These are phyloP conservation scores for Platismatia glauca DNA, from an alignment of 495 filamentous ascomycete genomes.

Conservation along the genomic window DNA sequence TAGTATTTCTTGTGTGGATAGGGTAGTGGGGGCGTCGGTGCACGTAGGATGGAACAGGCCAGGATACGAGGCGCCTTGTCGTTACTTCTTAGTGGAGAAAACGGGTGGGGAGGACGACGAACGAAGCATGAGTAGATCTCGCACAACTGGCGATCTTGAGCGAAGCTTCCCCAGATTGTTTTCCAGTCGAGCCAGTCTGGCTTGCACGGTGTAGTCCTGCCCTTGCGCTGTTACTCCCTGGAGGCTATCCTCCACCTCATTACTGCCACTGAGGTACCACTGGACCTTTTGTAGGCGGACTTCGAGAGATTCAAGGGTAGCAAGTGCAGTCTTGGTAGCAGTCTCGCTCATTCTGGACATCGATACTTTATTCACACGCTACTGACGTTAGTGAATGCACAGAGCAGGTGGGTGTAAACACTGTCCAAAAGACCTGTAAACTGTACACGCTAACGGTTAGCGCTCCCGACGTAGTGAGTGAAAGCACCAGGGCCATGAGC, in stretches of 20 bases:
- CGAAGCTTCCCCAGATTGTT: slow-evolving; percentile 44
- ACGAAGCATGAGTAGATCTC: slow-evolving; percentile 43
- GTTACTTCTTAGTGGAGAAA: neutral
- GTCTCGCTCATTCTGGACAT: neutral
- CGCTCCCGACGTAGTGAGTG: too few relatives aligned
- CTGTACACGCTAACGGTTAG: too few relatives aligned
- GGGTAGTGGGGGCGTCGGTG: slow-evolving; percentile 33
- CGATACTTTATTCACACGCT: neutral
- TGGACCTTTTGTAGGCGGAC: slow-evolving; percentile 64
- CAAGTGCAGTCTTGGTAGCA: slow-evolving; percentile 26
- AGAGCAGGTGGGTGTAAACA: neutral
- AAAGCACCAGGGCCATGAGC: too few relatives aligned
- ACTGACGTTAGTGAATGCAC: neutral
- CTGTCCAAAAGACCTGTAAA: neutral
- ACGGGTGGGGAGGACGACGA: slow-evolving; percentile 13
- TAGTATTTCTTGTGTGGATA: slow-evolving; percentile 38
- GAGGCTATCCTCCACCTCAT: slow-evolving; percentile 34
- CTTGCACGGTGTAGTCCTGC: slow-evolving; percentile 38
- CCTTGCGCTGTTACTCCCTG: slow-evolving; percentile 35
- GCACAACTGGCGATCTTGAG: slow-evolving; percentile 37
- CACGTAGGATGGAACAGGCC: slow-evolving; percentile 46
- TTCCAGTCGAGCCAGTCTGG: slow-evolving; percentile 58
- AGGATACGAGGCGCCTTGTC: slow-evolving; percentile 49
- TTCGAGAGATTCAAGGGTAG: slow-evolving; percentile 69
- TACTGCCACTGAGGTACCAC: slow-evolving; percentile 60